phyloP scores from a whole-genome alignment of 371 early-diverging fungal genomes.

The Syncephalastrum racemosum region DNA sequence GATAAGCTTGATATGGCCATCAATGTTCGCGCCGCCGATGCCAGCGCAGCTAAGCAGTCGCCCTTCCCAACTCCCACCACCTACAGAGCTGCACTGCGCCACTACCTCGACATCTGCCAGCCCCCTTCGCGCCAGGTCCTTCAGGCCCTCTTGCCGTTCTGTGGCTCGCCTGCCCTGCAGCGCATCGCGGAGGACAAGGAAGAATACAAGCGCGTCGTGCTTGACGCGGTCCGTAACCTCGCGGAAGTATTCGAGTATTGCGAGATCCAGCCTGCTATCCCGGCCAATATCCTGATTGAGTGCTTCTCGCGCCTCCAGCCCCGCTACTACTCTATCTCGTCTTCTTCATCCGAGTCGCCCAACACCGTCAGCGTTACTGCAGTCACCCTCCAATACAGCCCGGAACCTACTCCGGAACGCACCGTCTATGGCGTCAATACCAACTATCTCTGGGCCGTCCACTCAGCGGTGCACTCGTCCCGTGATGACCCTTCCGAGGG shows the following conservation, averaged over 20 bases:
- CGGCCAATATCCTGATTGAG: conserved; percentile 69
- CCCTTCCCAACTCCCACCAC: conserved; percentile 86
- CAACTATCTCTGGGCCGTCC: conserved; percentile 60
- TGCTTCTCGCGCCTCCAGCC: conserved; percentile 77
- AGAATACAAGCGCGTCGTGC: conserved; percentile 56
- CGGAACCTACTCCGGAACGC: conserved; percentile 42
- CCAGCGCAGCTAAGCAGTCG: conserved; percentile 53
- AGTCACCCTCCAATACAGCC: conserved; percentile 78
- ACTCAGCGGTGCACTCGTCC: conserved; percentile 17
- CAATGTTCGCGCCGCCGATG: conserved; percentile 54
- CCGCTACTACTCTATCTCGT: conserved; percentile 93
- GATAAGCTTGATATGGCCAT: conserved; percentile 63
- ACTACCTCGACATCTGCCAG: conserved; percentile 84
- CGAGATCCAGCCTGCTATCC: conserved; percentile 32
- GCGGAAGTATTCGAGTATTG: conserved; percentile 53
- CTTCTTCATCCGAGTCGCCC: conserved; percentile 69
- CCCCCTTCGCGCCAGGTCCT: conserved; percentile 58
- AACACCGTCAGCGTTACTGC: conserved; percentile 77
- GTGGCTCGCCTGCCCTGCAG: conserved; percentile 49
- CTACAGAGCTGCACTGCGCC: conserved; percentile 76
- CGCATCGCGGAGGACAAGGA: conserved; percentile 65
- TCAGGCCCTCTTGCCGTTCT: conserved; percentile 46
- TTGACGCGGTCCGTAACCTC: conserved; percentile 57
- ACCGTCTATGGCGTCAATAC: conserved; percentile 71
- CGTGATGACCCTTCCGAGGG: conserved; percentile 23